A percentile compares a stretch with the other conserved stretches of the same genome.
Conservation (phyloP, 2,329 filamentous ascomycete species). For the Xylaria digitata region DNA sequence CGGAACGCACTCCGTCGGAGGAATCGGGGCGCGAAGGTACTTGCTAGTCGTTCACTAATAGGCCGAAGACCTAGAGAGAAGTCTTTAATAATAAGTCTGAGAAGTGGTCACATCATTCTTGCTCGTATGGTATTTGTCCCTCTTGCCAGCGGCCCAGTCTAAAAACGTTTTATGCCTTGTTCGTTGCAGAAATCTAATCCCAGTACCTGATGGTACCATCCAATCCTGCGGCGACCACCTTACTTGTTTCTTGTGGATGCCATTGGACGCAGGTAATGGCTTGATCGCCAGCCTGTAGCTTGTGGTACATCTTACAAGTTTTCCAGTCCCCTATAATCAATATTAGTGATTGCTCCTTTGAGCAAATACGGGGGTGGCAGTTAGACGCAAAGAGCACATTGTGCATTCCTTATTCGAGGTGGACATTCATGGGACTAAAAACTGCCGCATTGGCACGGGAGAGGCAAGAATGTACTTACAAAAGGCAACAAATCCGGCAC, state of each 20-base stretch:
- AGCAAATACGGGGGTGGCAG: background rate
- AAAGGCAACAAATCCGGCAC: slow-evolving; percentile 89
- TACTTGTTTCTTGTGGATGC: slow-evolving; percentile 98
- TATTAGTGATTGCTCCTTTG: slow-evolving; percentile 21
- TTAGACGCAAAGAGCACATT: background rate
- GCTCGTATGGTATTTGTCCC: background rate
- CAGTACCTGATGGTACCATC: slow-evolving; percentile 92
- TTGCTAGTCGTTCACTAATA: slow-evolving; percentile 2
- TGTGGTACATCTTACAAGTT: slow-evolving; percentile 99
- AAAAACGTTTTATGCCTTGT: background rate
- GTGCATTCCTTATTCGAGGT: background rate
- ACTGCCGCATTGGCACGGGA: background rate
- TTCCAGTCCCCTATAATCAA: slow-evolving; percentile 83
- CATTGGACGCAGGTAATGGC: slow-evolving; percentile 89
- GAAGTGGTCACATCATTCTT: slow-evolving; percentile 2
- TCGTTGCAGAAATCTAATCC: slow-evolving; percentile 69
- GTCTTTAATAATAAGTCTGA: background rate
- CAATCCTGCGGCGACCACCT: slow-evolving; percentile 89
- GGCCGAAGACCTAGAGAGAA: background rate
- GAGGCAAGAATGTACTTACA: slow-evolving; percentile 54
- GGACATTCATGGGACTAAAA: background rate
- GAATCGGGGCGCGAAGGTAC: background rate
- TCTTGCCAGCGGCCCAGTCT: background rate
- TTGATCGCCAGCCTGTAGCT: slow-evolving; percentile 85
- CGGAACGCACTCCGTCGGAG: background rate